These are phyloP conservation scores for Tulasnella sp. DNA, from an alignment of 768 basidiomycete species.

Conservation along the genomic window DNA sequence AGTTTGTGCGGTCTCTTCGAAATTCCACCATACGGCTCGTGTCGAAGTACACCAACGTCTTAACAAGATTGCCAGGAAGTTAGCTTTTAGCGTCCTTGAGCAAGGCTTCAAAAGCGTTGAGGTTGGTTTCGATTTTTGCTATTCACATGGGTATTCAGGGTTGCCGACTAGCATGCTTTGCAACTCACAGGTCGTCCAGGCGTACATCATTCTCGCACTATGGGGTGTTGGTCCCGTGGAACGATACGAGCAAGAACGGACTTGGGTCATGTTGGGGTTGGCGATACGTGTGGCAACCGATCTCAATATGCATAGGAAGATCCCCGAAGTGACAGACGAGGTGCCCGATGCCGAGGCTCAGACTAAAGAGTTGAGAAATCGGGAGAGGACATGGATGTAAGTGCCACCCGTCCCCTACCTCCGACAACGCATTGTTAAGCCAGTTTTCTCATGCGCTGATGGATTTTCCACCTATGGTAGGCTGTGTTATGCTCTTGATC, in stretches of 20 bases:
- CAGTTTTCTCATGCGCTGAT: background rate
- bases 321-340: conserved; percentile 44
- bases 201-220: conserved; percentile 75
- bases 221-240: conserved; percentile 95
- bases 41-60: conserved; percentile 73
- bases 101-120: conserved; percentile 87
- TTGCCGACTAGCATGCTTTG: background rate
- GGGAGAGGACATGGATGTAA: conserved; percentile 85
- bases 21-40: conserved; percentile 63
- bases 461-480: conserved; percentile 10
- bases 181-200: conserved; percentile 62
- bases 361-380: conserved; percentile 80
- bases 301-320: conserved; percentile 88
- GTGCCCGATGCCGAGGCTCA: conserved; percentile 70
- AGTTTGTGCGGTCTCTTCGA: conserved; percentile 94
- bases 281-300: conserved; percentile 77
- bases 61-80: conserved; percentile 70
- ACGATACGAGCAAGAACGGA: conserved; percentile 91
- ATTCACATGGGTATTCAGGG: too few relatives aligned
- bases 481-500: conserved; percentile 71
- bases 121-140: conserved; percentile 17
- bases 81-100: conserved; percentile 80
- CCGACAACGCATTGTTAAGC: too few relatives aligned
- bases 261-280: conserved; percentile 85
- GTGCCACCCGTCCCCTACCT: conserved; percentile 24